Evolutionary conservation across 257 asterid genomes (phyloP).

Genomic region (Fraxinus americana): DNA sequence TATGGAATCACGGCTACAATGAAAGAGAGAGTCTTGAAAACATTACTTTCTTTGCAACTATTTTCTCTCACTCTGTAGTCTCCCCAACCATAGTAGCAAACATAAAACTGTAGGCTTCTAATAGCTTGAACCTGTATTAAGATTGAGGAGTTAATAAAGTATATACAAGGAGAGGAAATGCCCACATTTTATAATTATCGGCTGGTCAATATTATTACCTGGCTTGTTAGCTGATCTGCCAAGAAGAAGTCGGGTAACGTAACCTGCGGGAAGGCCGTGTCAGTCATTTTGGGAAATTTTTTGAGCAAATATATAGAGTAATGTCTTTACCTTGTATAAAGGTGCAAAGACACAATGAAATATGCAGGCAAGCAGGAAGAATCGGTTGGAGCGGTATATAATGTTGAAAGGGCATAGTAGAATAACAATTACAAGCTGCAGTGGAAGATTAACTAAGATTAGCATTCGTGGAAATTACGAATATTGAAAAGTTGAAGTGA

Average conservation of each 20-base stretch:
- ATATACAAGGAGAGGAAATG: neutral
- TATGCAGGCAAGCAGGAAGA: slow-evolving; percentile 42
- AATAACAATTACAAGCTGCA: slow-evolving; percentile 47
- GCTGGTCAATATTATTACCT: neutral
- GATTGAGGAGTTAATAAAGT: neutral
- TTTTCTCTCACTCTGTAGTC: slow-evolving; percentile 45
- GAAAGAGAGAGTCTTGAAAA: slow-evolving; percentile 46
- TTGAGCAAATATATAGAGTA: neutral
- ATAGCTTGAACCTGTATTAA: slow-evolving; percentile 54
- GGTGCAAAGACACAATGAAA: slow-evolving; percentile 53
- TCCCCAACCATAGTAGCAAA: slow-evolving; percentile 68
- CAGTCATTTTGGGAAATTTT: neutral
- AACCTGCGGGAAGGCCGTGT: slow-evolving; percentile 27
- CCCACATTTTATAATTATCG: too few species aligned
- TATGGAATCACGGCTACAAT: slow-evolving; percentile 54
- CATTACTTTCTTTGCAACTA: slow-evolving; percentile 36
- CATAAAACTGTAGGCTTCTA: slow-evolving; percentile 56
- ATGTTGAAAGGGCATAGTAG: slow-evolving; percentile 60
- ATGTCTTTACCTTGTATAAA: slow-evolving; percentile 47
- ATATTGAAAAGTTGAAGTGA: neutral
- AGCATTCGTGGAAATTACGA: neutral
- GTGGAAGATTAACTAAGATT: slow-evolving; percentile 5
- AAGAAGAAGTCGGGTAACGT: slow-evolving; percentile 46
- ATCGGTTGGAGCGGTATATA: slow-evolving; percentile 56
- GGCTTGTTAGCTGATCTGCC: neutral